Evolutionary conservation across 345 rosid species (phyloP), one percentile per base, ranked within the genome.

Genomic region (Linum trigynum): DNA sequence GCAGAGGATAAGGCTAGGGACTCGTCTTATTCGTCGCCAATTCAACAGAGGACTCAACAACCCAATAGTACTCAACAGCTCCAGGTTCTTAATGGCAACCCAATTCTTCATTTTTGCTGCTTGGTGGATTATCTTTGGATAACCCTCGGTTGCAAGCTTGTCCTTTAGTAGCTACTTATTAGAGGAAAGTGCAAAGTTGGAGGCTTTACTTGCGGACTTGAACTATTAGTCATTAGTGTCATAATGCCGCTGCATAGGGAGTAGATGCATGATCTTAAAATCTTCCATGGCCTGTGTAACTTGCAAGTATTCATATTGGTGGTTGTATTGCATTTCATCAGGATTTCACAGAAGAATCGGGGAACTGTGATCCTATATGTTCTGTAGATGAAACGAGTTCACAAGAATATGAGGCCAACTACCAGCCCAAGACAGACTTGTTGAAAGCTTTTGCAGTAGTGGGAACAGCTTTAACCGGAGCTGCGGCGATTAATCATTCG

Each of bases 341-440:
- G 97, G 89, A 84, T 70, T 69, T 84, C 57, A 35, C 75, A 63
- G 63, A 83, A 59, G 59, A 74, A 65, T 77, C 83, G 71, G 88
- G 91, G 74, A 48, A 86, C 39, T 88, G 97, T 77, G 99, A 94
- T 71, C 97, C 97, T 51, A 68, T 90, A 55, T 88, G 97, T 57
- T 90, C 99, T 7, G 75, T 94, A 66, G 97, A 90, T 69, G 99
- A 94, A 69, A 73, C 88, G 57, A 94, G 85, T 78, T 88, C 96
- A 2, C 71, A 66, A 65, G 87, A 90, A 72, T 84, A 83, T 32
- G 88, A 84, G 65, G 89, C 82, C 45, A 69, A 60, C 62, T 86
- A 86, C 71, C 88, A 88, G 77, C 88, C 97, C 36, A 90, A 88
- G 86, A 88, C 95, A 9, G 99, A 88, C 80, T 59, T 83, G 42